Evolutionary conservation across 1,139 yeast genomes (phyloP), one percentile per base, ranked within the genome.

Genomic region (Saccharomyces hybrid): DNA sequence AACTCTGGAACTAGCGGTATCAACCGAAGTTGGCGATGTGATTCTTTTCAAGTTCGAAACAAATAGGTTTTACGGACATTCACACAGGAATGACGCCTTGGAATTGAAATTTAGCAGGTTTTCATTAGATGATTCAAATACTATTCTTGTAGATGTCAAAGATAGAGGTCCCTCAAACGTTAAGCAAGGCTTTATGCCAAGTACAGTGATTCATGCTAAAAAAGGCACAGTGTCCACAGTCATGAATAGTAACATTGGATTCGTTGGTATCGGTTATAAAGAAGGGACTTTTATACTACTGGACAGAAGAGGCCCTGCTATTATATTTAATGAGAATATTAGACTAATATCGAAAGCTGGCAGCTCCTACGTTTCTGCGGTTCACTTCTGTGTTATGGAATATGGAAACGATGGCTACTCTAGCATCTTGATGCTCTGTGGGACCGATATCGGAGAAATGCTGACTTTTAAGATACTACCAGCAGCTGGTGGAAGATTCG

Each of bases 221-320:
- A 73, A 75, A 5, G 79, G 77, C 0, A 57, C 57, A 29, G 83
- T 87, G 3, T 76, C 90, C 0, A 80, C 87, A 1, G 62, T 91
- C 52, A 78, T 78, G 55, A 79, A 87, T 69, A 84, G 91, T 59
- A 80, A 86, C 59, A 76, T 89, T 52, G 97, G 97, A 0, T 90
- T 93, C 73, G 88, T 87, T 5, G 96, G 89, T 0, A 74, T 88
- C 50, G 96, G 88, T 0, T 90, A 88, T 67, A 79, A 79, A 50
- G 80, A 85, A 11, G 98, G 99, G 23, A 77, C 83, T 46, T 62
- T 93, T 29, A 72, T 86, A 2, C 84, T 93, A 0, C 73, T 93
- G 58, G 98, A 93, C 70, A 77, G 89, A 55, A 77, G 97, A 56
- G 95, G 95, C 0, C 96, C 96, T 1, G 89, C 90, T 0, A 75